Conservation (phyloP, 2,329 filamentous ascomycete species). For the Fusarium albidum region DNA sequence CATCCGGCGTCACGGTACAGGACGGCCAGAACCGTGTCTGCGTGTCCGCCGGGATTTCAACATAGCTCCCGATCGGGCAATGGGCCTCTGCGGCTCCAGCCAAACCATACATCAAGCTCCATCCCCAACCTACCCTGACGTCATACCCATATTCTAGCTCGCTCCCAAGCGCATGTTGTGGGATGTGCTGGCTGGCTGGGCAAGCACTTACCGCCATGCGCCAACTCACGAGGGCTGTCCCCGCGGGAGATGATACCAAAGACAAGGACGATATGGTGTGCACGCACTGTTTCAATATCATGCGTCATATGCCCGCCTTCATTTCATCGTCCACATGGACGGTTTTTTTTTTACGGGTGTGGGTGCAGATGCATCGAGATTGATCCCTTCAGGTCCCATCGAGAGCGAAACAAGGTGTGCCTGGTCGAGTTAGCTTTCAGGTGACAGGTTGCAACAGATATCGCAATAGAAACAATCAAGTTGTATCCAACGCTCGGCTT, state of each 20-base stretch:
- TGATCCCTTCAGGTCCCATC: conserved; percentile 23
- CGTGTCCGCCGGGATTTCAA: conserved; percentile 14
- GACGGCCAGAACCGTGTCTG: conserved; percentile 10
- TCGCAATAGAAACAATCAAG: too few species aligned
- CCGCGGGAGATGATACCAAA: conserved; percentile 8
- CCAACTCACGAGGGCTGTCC: conserved; percentile 13
- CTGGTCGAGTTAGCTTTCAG: too few species aligned
- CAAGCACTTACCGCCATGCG: too few species aligned
- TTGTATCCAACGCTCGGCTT: too few species aligned
- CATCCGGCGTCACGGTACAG: conserved; percentile 27
- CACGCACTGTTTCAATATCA: conserved; percentile 21
- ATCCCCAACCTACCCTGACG: conserved; percentile 30
- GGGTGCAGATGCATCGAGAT: conserved; percentile 7
- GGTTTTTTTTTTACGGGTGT: conserved; percentile 11
- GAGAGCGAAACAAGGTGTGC: too few species aligned
- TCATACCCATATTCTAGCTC: conserved; percentile 21
- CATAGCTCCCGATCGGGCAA: conserved; percentile 28
- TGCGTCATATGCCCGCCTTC: conserved; percentile 25
- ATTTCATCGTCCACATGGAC: conserved; percentile 8
- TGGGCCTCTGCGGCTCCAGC: conserved; percentile 11
- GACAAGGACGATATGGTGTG: conserved; percentile 5
- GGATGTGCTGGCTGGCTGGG: not conserved
- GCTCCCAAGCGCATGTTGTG: conserved; percentile 4
- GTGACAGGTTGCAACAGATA: too few species aligned
- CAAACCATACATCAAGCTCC: conserved; percentile 4